Evolutionary conservation across 148 eudicot species (phyloP).

Genomic region (Amaranthus palmeri): DNA sequence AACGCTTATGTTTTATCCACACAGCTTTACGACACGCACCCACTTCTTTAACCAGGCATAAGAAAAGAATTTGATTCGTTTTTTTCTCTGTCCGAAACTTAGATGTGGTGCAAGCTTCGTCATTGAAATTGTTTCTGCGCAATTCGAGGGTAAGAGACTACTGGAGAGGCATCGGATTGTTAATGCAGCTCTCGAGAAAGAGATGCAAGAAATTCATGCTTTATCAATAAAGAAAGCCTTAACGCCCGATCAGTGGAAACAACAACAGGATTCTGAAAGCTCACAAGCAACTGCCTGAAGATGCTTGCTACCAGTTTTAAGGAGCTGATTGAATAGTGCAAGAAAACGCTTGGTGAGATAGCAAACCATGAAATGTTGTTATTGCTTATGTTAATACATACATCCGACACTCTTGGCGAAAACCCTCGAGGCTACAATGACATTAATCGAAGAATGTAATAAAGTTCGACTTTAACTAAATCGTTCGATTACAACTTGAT

Average conservation of each 20-base stretch:
- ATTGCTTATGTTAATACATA: neutral
- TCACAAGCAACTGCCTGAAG: constrained; percentile 45
- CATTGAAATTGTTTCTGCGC: constrained; percentile 64
- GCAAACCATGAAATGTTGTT: neutral
- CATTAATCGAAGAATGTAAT: neutral
- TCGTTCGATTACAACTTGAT: neutral
- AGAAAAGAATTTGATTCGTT: neutral
- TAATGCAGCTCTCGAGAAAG: constrained; percentile 66
- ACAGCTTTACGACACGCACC: no score
- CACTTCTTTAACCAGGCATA: neutral
- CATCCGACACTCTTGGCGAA: neutral
- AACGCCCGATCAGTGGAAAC: constrained; percentile 85
- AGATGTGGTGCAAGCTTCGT: constrained; percentile 89
- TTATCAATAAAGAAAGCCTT: constrained; percentile 74
- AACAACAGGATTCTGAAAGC: constrained; percentile 56
- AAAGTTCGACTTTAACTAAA: neutral
- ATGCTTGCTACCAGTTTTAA: neutral
- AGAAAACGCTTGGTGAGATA: neutral
- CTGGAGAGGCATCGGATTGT: constrained; percentile 96
- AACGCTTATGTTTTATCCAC: no score
- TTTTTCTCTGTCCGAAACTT: constrained; percentile 7
- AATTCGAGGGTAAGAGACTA: constrained; percentile 83
- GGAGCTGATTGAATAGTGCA: constrained; percentile 1
- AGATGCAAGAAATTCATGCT: constrained; percentile 91
- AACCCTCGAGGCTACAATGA: neutral